phyloP scores from a whole-genome alignment of 192 early-diverging fungal genomes.

The Coemansia sp. region DNA sequence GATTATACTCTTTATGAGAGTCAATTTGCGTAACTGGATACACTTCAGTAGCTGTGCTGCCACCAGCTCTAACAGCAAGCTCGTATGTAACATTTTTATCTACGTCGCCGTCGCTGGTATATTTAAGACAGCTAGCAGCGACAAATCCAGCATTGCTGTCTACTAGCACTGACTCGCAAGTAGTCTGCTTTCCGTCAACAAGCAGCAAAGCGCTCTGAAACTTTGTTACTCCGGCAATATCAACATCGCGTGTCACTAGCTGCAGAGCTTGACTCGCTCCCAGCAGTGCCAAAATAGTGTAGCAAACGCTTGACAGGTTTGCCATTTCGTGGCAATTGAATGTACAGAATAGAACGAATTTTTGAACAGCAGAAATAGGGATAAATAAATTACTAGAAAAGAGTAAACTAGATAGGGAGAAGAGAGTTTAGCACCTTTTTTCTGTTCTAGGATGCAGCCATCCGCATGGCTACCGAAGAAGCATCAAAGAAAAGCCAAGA shows the following conservation, averaged over 20 bases:
- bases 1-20: constrained; percentile 28
- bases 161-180: constrained; percentile 38
- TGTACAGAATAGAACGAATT: not conserved
- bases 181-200: constrained; percentile 29
- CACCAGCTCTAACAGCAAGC: constrained; percentile 18
- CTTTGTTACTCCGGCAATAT: constrained; percentile 10
- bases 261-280: not conserved
- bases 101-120: constrained; percentile 7
- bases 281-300: not conserved
- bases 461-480: not conserved
- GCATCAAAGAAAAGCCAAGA: constrained; percentile 6
- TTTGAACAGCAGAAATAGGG: not conserved
- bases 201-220: constrained; percentile 33
- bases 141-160: constrained; percentile 40
- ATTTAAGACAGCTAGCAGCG: constrained; percentile 38
- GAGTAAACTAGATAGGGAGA: not conserved
- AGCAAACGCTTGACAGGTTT: not conserved
- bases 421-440: constrained; percentile 1
- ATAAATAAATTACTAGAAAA: not conserved
- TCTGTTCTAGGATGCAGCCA: not conserved
- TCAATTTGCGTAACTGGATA: constrained; percentile 17
- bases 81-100: constrained; percentile 9
- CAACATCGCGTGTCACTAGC: constrained; percentile 18
- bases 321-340: constrained; percentile 5
- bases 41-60: constrained; percentile 11